phyloP scores from a whole-genome alignment of 257 asterid genomes.

The Jasminum sambac region DNA sequence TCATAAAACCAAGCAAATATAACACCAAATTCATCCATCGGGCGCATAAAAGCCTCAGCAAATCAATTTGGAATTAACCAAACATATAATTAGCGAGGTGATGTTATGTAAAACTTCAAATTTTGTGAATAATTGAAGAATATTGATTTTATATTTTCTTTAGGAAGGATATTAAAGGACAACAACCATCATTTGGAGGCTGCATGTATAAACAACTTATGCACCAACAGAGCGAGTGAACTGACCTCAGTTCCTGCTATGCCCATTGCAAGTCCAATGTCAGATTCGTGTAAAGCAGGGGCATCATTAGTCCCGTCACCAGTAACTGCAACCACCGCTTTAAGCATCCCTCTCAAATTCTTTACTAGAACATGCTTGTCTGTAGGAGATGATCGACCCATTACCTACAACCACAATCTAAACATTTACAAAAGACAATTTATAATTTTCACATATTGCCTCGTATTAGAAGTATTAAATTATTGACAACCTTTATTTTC shows the following conservation, averaged over 20 bases:
- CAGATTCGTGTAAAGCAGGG: slow-evolving; percentile 91
- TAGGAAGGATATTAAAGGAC: not conserved
- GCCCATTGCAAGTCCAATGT: slow-evolving; percentile 95
- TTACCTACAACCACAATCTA: slow-evolving; percentile 56
- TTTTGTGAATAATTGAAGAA: not conserved
- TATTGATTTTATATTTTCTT: not conserved
- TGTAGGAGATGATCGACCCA: slow-evolving; percentile 95
- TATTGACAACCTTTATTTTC: slow-evolving; percentile 62
- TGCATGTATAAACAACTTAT: not conserved
- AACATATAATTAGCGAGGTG: not conserved
- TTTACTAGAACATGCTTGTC: slow-evolving; percentile 87
- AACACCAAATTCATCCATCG: not conserved
- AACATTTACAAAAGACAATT: slow-evolving; percentile 21
- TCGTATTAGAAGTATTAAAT: not conserved
- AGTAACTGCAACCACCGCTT: slow-evolving; percentile 94
- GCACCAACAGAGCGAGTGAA: slow-evolving; percentile 9
- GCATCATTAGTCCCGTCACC: slow-evolving; percentile 99
- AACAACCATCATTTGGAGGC: not conserved
- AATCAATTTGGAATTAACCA: not conserved
- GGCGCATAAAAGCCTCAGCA: not conserved
- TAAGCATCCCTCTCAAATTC: slow-evolving; percentile 59
- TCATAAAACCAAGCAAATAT: not conserved
- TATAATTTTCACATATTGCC: not conserved
- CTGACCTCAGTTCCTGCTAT: slow-evolving; percentile 90
- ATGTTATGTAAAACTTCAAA: not conserved